phyloP scores from a whole-genome alignment of 2,329 filamentous ascomycete species.

The Penicillium capsulatum region DNA sequence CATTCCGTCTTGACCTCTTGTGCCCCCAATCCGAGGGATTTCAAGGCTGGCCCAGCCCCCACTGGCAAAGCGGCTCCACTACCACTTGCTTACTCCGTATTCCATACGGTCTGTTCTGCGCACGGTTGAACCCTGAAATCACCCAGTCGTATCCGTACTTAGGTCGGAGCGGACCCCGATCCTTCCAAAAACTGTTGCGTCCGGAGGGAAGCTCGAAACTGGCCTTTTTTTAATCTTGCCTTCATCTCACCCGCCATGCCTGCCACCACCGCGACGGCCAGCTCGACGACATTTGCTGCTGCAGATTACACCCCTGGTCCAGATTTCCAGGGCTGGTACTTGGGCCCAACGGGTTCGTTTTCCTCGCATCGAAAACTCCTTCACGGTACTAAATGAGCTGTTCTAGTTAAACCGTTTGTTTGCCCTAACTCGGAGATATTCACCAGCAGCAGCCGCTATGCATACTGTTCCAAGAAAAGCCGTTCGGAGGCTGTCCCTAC shows the following conservation, averaged over 20 bases:
- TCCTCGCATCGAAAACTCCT: too few species aligned
- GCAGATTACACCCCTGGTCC: constrained; percentile 6
- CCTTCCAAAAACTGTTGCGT: too few species aligned
- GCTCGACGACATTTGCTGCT: constrained; percentile 5
- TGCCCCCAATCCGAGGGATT: too few species aligned
- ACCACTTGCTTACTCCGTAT: too few species aligned
- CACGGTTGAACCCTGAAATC: too few species aligned
- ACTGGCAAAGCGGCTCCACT: too few species aligned
- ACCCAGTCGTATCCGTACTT: too few species aligned
- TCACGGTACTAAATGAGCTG: background rate
- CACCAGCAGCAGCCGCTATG: constrained; percentile 7
- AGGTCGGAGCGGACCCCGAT: too few species aligned
- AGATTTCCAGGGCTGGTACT: constrained; percentile 10
- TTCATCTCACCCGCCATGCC: background rate
- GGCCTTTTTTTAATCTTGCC: background rate
- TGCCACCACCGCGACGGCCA: background rate
- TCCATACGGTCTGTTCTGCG: too few species aligned
- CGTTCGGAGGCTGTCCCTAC: constrained; percentile 3
- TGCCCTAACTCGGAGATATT: constrained; percentile 4
- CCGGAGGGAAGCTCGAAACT: background rate
- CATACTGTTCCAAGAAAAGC: constrained; percentile 4
- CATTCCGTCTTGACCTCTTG: too few species aligned
- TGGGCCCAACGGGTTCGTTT: constrained; percentile 8
- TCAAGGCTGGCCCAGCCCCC: too few species aligned
- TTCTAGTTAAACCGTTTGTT: constrained; percentile 6